Evolutionary conservation across 23 red algal species (phyloP), one percentile per base, ranked within the genome.

Genomic region (Rhodosorus marinus): DNA sequence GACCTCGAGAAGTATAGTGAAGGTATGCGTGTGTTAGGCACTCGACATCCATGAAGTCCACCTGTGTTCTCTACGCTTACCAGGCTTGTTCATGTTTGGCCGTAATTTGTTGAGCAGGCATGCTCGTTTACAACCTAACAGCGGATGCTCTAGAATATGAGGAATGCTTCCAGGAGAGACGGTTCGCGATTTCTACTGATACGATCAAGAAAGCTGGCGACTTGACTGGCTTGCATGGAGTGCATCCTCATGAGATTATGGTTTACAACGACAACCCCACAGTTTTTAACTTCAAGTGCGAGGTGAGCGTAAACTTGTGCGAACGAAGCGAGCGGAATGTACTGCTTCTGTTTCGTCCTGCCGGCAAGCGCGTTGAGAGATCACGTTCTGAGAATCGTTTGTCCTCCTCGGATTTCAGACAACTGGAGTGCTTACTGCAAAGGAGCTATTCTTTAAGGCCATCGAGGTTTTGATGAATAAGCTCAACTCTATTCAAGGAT

Each of bases 181-280:
- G 79, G 34, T 67, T 68, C 9, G 67, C 66, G 43, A 57, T 84
- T 4, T 75, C 58, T 26, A 57, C 54, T n/a, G 79, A 84, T 57
- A 64, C 67, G 2, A 61, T 62, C 19, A 29, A 69, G 51, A 50
- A 49, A 40, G 57, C 31, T 32, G 66, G 79, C 26, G 67, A 84
- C 32, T 20, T 84, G 23, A 54, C 51, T 17, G 46, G 52, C 28
- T 24, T 25, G 60, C 53, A 40, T n/a, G 79, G 79, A 21, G 55
- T 52, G 4, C 48, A 50, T 20, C 51, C 65, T 23, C 49, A 46
- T 56, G 66, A 72, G 51, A 54, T 84, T 6, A 38, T 84, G 33
- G 35, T 38, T 33, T 67, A 52, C 35, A 72, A 72, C 40, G 29
- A 47, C 11, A 29, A 84, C 5, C 56, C 67, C 1, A 55, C 69